Conservation (phyloP, 2,329 filamentous ascomycete species). For the Trichoderma simmonsii region DNA sequence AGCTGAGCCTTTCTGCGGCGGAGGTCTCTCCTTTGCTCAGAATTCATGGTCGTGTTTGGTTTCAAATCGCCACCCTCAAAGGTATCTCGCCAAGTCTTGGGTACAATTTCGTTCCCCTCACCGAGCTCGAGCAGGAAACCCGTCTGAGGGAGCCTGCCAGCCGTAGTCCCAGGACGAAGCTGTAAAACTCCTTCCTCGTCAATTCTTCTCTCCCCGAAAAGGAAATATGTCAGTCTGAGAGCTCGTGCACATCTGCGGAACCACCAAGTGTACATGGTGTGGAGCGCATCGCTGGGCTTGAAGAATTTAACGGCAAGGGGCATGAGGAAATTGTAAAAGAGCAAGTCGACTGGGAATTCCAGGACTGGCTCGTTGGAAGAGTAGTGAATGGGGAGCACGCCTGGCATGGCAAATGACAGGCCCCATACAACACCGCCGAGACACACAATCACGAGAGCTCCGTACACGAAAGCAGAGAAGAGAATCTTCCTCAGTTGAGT, state of each 20-base stretch:
- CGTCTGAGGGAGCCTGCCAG: slow-evolving; percentile 37
- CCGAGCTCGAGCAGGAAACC: slow-evolving; percentile 47
- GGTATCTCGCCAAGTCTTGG: slow-evolving; percentile 57
- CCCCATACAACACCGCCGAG: slow-evolving; percentile 95
- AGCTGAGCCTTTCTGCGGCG: slow-evolving; percentile 44
- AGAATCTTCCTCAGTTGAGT: slow-evolving; percentile 95
- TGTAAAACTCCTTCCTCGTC: slow-evolving; percentile 77
- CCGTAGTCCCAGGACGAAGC: slow-evolving; percentile 37
- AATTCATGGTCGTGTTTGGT: slow-evolving; percentile 36
- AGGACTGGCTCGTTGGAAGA: slow-evolving; percentile 87
- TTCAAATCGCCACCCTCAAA: slow-evolving; percentile 49
- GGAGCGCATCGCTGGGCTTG: slow-evolving; percentile 78
- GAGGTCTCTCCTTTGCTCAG: slow-evolving; percentile 36
- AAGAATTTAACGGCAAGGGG: slow-evolving; percentile 81
- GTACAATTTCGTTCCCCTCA: slow-evolving; percentile 40
- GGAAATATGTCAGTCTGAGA: slow-evolving; percentile 83
- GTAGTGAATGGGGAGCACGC: slow-evolving; percentile 87
- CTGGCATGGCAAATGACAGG: slow-evolving; percentile 63
- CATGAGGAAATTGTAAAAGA: slow-evolving; percentile 97
- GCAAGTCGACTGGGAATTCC: slow-evolving; percentile 88
- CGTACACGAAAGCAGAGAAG: slow-evolving; percentile 94
- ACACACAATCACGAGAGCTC: slow-evolving; percentile 86
- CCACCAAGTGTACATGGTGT: slow-evolving; percentile 93
- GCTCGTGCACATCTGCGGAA: slow-evolving; percentile 80
- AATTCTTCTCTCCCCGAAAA: slow-evolving; percentile 77